Base-by-base conservation (phyloP, 106 monocot species). In the Platanthera zijinensis region DNA sequence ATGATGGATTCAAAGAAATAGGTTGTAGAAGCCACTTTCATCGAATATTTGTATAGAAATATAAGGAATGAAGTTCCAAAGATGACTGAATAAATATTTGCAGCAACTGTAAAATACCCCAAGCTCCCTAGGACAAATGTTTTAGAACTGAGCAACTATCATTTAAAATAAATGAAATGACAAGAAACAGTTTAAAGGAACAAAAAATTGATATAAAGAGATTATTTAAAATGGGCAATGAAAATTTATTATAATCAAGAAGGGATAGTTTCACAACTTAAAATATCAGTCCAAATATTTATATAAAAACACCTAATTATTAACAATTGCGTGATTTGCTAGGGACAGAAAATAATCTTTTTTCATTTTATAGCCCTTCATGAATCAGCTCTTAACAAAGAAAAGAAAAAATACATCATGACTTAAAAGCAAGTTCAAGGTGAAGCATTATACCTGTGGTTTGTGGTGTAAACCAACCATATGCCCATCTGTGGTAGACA, bases 391-490 rank as follows among this genome's bases (percentile, higher is more conserved):
- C 17, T 10, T 10, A 66, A 11, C 11, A 30, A 66, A 66, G 12
- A 66, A 32, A 64, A 66, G 7, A 32, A 66, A 32, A 10, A 66
- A 66, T 1, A 11, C 11, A 11, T 66, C 66, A 32, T 66, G n/a
- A 32, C 32, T 66, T 61, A 63, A 6, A 32, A 39, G 25, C 32
- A 30, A 19, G 66, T 3, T 4, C 66, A 25, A 66, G 8, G 30
- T 53, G 13, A 13, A 10, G 52, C 52, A 53, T 39, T 50, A 67
- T 80, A 90, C 89, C 84, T 78, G 80, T 14, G 67, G 32, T 4
- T 64, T 80, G 72, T 64, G 14, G 9, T 59, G 77, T 30, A 48
- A 54, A 21, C 61, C 74, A 53, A 78, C 71, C 45, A 84, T 77
- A 57, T 78, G 78, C 45, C 72, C 81, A 74, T 72, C 77, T 9